Evolutionary conservation across 129 eudicot species (phyloP), one percentile per base, ranked within the genome.

Genomic region (Gnaphalium uliginosum): DNA sequence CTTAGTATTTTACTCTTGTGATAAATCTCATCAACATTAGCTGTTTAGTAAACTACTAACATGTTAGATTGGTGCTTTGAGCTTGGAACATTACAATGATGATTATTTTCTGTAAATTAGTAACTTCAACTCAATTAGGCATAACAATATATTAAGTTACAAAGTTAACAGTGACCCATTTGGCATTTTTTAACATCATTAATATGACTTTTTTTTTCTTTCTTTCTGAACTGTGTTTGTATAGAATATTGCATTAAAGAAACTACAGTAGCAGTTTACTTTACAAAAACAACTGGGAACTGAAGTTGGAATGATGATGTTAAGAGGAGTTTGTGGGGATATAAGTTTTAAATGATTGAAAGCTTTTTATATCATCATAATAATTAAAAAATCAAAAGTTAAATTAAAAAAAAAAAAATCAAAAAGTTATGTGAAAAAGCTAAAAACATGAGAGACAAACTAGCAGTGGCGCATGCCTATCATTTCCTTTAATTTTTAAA

Each of bases 391-490:
- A 14, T 46, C n/a, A 51, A 76, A 68, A 61, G n/a, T n/a, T n/a
- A n/a, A n/a, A n/a, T n/a, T n/a, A n/a, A n/a, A n/a, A n/a, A n/a
- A n/a, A n/a, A 29, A 11, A 76, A 39, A 46, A 14, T 46, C n/a
- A 51, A 76, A 68, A 61, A n/a, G 76, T 33, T 37, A 51, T 67
- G 32, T 23, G 25, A 18, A 60, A 83, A 79, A 72, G 71, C 66
- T 46, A 60, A 65, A 69, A 59, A 82, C 73, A 71, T 33, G 67
- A 81, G 66, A 39, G 84, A 81, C 86, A 81, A 86, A 76, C 78
- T 51, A 81, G 85, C 68, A 83, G 79, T 79, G 73, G 81, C 83
- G 69, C 82, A 77, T 84, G 84, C 79, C 72, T 43, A 84, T 81
- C 79, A 72, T 75, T 50, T 71, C 72, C 39, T 33, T 15, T 59